Percentiles rank a stretch among this genome's conserved stretches.
These are phyloP conservation scores for Gossypium aridum DNA, from an alignment of 441 rosid species.

Conservation along the genomic window DNA sequence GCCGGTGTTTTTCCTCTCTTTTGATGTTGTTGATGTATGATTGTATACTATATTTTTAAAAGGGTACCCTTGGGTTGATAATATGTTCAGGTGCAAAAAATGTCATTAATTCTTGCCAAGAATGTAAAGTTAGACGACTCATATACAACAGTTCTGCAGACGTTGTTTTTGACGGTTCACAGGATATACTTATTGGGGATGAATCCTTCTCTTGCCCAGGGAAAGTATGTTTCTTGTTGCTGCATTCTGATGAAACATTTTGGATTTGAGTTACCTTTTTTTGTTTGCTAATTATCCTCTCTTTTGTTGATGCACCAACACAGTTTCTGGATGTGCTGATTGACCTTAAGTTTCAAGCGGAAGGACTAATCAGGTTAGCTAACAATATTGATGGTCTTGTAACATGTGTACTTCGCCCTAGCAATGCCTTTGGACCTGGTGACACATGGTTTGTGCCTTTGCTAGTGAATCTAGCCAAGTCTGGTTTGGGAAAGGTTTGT, in stretches of 20 bases:
- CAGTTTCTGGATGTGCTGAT: slow-evolving; percentile 60
- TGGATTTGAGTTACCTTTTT: slow-evolving; percentile 6
- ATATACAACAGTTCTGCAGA: slow-evolving; percentile 80
- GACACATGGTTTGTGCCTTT: slow-evolving; percentile 56
- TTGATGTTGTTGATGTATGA: neutral
- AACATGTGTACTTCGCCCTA: slow-evolving; percentile 87
- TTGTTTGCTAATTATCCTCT: slow-evolving; percentile 14
- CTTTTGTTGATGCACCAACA: slow-evolving; percentile 15
- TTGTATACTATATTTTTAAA: neutral
- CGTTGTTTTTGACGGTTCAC: slow-evolving; percentile 74
- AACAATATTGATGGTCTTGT: slow-evolving; percentile 71
- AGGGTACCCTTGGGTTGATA: neutral
- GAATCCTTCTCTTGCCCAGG: slow-evolving; percentile 57
- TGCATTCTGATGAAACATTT: slow-evolving; percentile 8
- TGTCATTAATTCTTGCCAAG: slow-evolving; percentile 67
- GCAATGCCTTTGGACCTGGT: slow-evolving; percentile 87
- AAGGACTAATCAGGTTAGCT: slow-evolving; percentile 64
- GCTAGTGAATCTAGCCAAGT: slow-evolving; percentile 55
- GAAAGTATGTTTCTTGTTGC: slow-evolving; percentile 38
- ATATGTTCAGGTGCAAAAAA: slow-evolving; percentile 61
- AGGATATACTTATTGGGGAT: slow-evolving; percentile 50
- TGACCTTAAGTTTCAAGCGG: slow-evolving; percentile 96
- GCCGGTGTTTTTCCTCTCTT: neutral
- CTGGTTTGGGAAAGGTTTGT: slow-evolving; percentile 82
- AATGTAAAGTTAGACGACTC: slow-evolving; percentile 67